A percentile compares a stretch with the other conserved stretches of the same genome.
phyloP scores from a whole-genome alignment of 176 grass and related monocot species.

The Tuctoria greenei region DNA sequence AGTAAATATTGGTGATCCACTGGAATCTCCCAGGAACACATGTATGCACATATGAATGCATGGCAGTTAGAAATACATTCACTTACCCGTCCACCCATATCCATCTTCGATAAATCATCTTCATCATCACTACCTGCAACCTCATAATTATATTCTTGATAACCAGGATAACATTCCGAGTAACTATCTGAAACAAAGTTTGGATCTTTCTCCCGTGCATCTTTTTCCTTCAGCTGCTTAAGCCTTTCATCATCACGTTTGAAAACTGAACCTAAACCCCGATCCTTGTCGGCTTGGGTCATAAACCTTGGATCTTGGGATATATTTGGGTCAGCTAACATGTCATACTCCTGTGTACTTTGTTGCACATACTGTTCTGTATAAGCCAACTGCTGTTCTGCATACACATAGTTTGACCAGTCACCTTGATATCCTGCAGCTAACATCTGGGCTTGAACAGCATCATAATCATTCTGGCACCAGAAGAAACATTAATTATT shows the following conservation, averaged over 20 bases:
- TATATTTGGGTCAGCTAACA: conserved; percentile 50
- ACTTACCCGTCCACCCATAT: conserved; percentile 98
- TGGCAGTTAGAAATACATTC: conserved; percentile 10
- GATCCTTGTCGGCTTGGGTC: conserved; percentile 78
- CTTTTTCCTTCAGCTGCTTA: conserved; percentile 85
- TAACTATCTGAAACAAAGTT: conserved; percentile 99
- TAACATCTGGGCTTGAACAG: conserved; percentile 76
- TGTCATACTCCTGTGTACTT: conserved; percentile 62
- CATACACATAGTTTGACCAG: conserved; percentile 67
- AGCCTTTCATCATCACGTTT: conserved; percentile 90
- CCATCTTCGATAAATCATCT: conserved; percentile 96
- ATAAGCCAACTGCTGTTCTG: conserved; percentile 71
- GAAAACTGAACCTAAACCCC: conserved; percentile 92
- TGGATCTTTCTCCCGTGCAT: conserved; percentile 84
- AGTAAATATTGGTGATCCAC: neutral
- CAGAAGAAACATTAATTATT: conserved; percentile 22
- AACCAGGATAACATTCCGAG: conserved; percentile 98
- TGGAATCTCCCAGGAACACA: neutral
- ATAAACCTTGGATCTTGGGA: conserved; percentile 67
- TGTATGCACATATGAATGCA: conserved; percentile 11
- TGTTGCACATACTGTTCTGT: conserved; percentile 77
- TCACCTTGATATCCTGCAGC: conserved; percentile 82
- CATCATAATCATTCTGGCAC: conserved; percentile 80
- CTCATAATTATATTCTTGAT: conserved; percentile 86
- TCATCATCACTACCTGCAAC: conserved; percentile 87